Percentiles rank a stretch among this genome's conserved stretches.
These are phyloP conservation scores for Candida tetrigidarum DNA, from an alignment of 1,139 yeast genomes.

Conservation along the genomic window DNA sequence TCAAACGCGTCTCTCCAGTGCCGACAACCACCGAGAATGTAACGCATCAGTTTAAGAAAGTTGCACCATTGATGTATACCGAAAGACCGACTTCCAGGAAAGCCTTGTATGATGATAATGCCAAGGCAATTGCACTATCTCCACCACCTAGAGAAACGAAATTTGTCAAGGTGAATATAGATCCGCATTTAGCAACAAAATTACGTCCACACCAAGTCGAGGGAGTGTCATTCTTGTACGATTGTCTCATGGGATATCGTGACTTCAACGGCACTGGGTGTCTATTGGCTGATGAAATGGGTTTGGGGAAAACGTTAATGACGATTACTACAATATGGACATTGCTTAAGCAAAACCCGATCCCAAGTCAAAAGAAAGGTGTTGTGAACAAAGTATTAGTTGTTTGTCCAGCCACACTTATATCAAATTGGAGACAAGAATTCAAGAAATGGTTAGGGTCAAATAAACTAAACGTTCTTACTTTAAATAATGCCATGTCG, in stretches of 20 bases:
- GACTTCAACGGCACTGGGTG: conserved; percentile 70
- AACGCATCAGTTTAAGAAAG: conserved; percentile 14
- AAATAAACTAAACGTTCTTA: conserved; percentile 61
- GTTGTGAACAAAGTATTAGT: conserved; percentile 64
- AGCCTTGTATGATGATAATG: conserved; percentile 14
- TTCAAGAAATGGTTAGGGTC: conserved; percentile 88
- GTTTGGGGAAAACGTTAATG: conserved; percentile 90
- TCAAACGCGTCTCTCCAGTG: conserved; percentile 8
- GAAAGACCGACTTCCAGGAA: conserved; percentile 9
- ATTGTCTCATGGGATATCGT: conserved; percentile 74
- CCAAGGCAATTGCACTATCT: conserved; percentile 13
- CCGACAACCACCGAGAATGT: neutral
- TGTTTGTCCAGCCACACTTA: conserved; percentile 91
- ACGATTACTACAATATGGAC: conserved; percentile 88
- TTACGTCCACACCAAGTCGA: conserved; percentile 85
- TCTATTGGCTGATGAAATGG: conserved; percentile 96
- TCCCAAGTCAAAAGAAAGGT: conserved; percentile 33
- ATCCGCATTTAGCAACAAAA: conserved; percentile 58
- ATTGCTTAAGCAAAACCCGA: conserved; percentile 73
- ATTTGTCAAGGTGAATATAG: conserved; percentile 65
- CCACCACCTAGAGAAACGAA: conserved; percentile 18
- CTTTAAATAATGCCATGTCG: conserved; percentile 51
- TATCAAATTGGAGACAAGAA: conserved; percentile 87
- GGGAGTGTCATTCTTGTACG: conserved; percentile 81
- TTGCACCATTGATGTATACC: conserved; percentile 13